These are phyloP conservation scores for Colletotrichum sp. DNA, from an alignment of 2,329 filamentous ascomycete genomes.

Conservation along the genomic window DNA sequence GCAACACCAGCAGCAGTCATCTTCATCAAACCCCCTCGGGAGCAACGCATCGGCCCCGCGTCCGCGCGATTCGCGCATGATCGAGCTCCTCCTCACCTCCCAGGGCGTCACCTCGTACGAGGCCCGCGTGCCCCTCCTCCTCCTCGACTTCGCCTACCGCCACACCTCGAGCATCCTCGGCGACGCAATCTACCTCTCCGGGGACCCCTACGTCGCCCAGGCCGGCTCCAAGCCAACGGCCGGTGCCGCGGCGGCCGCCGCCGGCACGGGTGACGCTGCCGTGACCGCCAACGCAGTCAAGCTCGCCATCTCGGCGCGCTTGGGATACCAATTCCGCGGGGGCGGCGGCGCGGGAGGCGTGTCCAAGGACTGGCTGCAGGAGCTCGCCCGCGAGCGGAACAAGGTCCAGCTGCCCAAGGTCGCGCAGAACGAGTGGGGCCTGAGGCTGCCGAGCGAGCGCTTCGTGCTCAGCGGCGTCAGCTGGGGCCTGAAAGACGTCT, in stretches of 20 bases:
- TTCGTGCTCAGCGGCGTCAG: slow-evolving; percentile 71
- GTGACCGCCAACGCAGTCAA: slow-evolving; percentile 72
- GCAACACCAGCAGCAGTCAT: background rate
- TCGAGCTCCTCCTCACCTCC: slow-evolving; percentile 80
- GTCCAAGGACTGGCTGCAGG: slow-evolving; percentile 78
- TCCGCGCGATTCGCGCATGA: slow-evolving; percentile 78
- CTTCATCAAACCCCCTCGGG: slow-evolving; percentile 23
- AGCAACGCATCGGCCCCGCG: slow-evolving; percentile 53
- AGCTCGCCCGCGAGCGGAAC: slow-evolving; percentile 76
- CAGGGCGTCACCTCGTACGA: slow-evolving; percentile 83
- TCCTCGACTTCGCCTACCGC: slow-evolving; percentile 87
- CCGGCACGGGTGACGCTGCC: slow-evolving; percentile 53
- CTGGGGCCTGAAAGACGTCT: slow-evolving; percentile 68
- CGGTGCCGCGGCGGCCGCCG: slow-evolving; percentile 53
- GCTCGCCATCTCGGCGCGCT: slow-evolving; percentile 72
- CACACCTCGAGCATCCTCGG: slow-evolving; percentile 75
- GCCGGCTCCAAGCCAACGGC: slow-evolving; percentile 58
- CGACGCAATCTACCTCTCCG: slow-evolving; percentile 72
- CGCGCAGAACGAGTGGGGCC: slow-evolving; percentile 69
- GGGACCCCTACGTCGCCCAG: slow-evolving; percentile 70
- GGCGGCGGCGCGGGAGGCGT: slow-evolving; percentile 58
- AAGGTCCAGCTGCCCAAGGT: slow-evolving; percentile 68
- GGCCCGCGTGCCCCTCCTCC: slow-evolving; percentile 79
- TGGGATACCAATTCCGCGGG: slow-evolving; percentile 72
- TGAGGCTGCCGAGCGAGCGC: slow-evolving; percentile 69